Conservation (phyloP, 495 filamentous ascomycete species). For the Neurospora sp. region DNA sequence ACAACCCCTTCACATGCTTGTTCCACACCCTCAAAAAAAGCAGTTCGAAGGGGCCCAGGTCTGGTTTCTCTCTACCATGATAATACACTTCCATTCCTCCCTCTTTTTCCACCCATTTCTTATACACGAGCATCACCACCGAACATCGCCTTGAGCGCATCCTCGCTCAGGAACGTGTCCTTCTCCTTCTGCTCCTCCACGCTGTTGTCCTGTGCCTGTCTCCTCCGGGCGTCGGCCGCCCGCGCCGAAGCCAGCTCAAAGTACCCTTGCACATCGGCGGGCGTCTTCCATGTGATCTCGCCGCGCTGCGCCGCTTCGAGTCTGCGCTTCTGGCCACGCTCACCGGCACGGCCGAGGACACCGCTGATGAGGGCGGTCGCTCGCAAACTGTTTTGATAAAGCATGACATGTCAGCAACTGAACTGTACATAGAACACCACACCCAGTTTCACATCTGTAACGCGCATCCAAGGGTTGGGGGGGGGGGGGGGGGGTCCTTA, state of each 20-base stretch:
- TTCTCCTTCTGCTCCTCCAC: neutral
- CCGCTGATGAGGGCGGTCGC: conserved; percentile 73
- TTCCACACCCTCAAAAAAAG: neutral
- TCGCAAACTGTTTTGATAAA: conserved; percentile 58
- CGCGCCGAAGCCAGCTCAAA: conserved; percentile 3
- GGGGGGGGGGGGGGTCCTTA: conserved; percentile 21
- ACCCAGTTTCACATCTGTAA: neutral
- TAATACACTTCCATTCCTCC: neutral
- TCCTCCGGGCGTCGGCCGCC: neutral
- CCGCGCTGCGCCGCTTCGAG: conserved; percentile 50
- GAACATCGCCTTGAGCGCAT: neutral
- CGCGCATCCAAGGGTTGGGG: neutral
- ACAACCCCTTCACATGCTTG: neutral
- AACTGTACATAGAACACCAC: neutral
- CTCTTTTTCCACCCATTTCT: neutral
- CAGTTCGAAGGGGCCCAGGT: neutral
- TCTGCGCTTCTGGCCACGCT: conserved; percentile 61
- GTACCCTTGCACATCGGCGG: conserved; percentile 25
- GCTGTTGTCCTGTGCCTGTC: neutral
- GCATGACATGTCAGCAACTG: conserved; percentile 6
- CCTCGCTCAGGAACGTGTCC: neutral
- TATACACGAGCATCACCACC: neutral
- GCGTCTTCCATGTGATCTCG: conserved; percentile 45
- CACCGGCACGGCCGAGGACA: conserved; percentile 72
- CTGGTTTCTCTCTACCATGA: neutral